Evolutionary conservation across 352 stramenopile genomes (phyloP).

Genomic region (Discostella stelligera): DNA sequence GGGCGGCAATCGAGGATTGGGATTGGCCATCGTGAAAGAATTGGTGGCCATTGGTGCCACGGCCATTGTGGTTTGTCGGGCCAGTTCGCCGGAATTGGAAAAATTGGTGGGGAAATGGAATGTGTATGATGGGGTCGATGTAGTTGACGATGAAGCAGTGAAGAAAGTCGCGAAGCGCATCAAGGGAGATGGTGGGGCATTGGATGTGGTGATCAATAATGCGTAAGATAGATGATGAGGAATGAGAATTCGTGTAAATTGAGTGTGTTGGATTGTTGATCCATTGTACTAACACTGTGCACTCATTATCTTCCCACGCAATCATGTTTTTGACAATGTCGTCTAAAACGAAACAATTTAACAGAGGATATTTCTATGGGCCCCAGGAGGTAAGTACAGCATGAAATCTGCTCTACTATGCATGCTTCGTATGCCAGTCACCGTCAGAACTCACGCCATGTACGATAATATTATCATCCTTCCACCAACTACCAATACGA

Average conservation of each 20-base stretch:
- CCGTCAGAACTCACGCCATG: background rate
- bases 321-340: background rate
- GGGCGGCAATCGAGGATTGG: slow-evolving; percentile 81
- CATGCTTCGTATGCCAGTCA: background rate
- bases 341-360: background rate
- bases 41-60: slow-evolving; percentile 60
- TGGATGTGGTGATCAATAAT: slow-evolving; percentile 85
- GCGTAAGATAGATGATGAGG: slow-evolving; percentile 31
- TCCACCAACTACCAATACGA: background rate
- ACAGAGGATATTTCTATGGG: slow-evolving; percentile 83
- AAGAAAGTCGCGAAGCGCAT: slow-evolving; percentile 47
- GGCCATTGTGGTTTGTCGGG: slow-evolving; percentile 60
- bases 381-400: slow-evolving; percentile 21
- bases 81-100: slow-evolving; percentile 50
- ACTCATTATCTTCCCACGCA: background rate
- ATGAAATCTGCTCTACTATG: background rate
- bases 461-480: background rate
- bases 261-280: background rate
- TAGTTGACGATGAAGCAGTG: slow-evolving; percentile 64
- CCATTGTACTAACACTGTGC: background rate
- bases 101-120: slow-evolving; percentile 49
- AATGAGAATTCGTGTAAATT: background rate
- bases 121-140: slow-evolving; percentile 73
- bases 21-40: slow-evolving; percentile 77
- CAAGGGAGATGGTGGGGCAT: slow-evolving; percentile 60